phyloP scores from a whole-genome alignment of 2,329 filamentous ascomycete genomes.

The Gnomoniopsis sp. region DNA sequence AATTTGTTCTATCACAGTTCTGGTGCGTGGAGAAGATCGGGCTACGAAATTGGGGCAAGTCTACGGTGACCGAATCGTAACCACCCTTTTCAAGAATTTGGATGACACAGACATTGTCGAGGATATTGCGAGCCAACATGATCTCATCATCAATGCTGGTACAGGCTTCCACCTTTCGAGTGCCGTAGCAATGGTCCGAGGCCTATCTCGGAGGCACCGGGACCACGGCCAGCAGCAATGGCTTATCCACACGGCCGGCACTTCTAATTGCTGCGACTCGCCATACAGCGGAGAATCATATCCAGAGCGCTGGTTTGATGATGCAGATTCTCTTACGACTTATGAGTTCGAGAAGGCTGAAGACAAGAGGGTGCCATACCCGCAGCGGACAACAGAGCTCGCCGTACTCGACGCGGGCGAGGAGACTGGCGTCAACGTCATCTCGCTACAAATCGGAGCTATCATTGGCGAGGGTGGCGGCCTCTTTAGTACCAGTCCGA shows the following conservation, averaged over 20 bases:
- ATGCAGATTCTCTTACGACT: slow-evolving; percentile 36
- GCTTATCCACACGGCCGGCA: slow-evolving; percentile 34
- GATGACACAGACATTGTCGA: slow-evolving; percentile 22
- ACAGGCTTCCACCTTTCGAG: slow-evolving; percentile 34
- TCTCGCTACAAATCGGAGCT: slow-evolving; percentile 42
- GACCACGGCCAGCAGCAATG: neutral
- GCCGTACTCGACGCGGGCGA: slow-evolving; percentile 37
- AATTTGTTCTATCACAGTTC: slow-evolving; percentile 19
- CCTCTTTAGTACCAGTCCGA: slow-evolving; percentile 35
- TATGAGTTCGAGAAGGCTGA: slow-evolving; percentile 36
- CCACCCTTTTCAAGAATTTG: slow-evolving; percentile 23
- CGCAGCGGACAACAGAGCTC: slow-evolving; percentile 43
- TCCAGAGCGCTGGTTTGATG: slow-evolving; percentile 35
- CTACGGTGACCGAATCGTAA: slow-evolving; percentile 20
- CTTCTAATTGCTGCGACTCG: slow-evolving; percentile 40
- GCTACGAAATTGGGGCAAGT: neutral
- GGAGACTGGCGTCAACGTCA: slow-evolving; percentile 38
- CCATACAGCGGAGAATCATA: slow-evolving; percentile 31
- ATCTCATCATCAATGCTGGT: slow-evolving; percentile 41
- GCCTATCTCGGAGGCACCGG: slow-evolving; percentile 28
- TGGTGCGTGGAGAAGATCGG: slow-evolving; percentile 21
- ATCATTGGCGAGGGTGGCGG: slow-evolving; percentile 45
- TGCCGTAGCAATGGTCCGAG: slow-evolving; percentile 38
- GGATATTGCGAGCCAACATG: slow-evolving; percentile 23
- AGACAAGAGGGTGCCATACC: slow-evolving; percentile 34